These are phyloP conservation scores for Albizia julibrissin DNA, from an alignment of 306 rosid genomes.

Conservation along the genomic window DNA sequence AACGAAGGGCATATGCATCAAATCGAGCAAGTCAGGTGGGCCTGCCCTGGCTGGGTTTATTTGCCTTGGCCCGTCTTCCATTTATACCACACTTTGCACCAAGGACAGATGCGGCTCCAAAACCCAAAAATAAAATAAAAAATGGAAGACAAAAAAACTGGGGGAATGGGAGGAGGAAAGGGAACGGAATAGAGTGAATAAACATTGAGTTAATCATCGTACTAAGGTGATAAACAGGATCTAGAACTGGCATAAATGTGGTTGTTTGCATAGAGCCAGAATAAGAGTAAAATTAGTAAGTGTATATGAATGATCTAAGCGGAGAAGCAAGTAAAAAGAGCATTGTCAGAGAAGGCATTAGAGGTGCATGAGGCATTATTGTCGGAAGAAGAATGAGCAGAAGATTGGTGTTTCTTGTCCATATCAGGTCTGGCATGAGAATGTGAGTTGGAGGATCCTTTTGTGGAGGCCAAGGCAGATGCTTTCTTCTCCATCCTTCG, in stretches of 20 bases:
- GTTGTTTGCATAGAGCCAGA: background rate
- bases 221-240: background rate
- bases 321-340: constrained; percentile 47
- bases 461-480: constrained; percentile 25
- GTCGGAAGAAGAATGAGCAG: background rate
- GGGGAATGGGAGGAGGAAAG: background rate
- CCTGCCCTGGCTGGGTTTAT: background rate
- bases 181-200: background rate
- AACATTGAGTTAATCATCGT: background rate
- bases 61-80: background rate
- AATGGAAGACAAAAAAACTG: background rate
- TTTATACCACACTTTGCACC: background rate
- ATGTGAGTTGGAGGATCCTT: constrained; percentile 1
- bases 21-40: background rate
- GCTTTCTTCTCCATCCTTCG: constrained; percentile 59
- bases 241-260: background rate
- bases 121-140: background rate
- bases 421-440: background rate
- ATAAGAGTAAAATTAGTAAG: background rate
- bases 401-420: background rate
- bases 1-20: background rate
- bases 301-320: constrained; percentile 21
- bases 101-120: background rate
- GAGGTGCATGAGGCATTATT: background rate
- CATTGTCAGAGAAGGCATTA: constrained; percentile 2